These are phyloP conservation scores for Lagenidium giganteum DNA, from an alignment of 352 stramenopile genomes.

Conservation along the genomic window DNA sequence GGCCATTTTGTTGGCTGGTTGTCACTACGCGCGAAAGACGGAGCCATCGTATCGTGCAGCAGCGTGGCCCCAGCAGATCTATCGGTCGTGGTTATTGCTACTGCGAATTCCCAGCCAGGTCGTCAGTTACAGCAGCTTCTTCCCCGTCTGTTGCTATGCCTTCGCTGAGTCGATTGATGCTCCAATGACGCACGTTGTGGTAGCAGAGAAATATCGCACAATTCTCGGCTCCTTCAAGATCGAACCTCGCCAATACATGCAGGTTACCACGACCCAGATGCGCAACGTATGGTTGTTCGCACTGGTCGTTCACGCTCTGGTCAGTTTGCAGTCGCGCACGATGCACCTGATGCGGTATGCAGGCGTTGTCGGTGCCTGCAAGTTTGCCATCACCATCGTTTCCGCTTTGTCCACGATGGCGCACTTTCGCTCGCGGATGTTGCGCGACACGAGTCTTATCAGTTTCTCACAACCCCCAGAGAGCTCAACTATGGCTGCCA, in stretches of 20 bases:
- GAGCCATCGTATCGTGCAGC: not conserved
- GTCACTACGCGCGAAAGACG: slow-evolving; percentile 14
- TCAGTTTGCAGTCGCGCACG: too few relatives aligned
- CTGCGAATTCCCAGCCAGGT: slow-evolving; percentile 22
- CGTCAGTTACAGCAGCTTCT: slow-evolving; percentile 32
- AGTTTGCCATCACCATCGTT: too few relatives aligned
- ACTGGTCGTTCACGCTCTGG: too few relatives aligned
- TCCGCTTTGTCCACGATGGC: too few relatives aligned
- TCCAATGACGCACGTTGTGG: slow-evolving; percentile 9
- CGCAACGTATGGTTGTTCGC: slow-evolving; percentile 23
- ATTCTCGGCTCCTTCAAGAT: slow-evolving; percentile 7
- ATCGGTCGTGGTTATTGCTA: slow-evolving; percentile 7
- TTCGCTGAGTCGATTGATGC: slow-evolving; percentile 18
- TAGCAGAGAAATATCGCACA: slow-evolving; percentile 7
- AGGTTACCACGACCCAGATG: slow-evolving; percentile 16
- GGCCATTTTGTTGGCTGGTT: slow-evolving; percentile 13
- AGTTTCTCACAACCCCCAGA: too few relatives aligned
- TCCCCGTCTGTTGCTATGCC: slow-evolving; percentile 17
- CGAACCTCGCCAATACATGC: slow-evolving; percentile 2
- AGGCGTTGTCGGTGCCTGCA: too few relatives aligned
- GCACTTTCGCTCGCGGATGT: too few relatives aligned
- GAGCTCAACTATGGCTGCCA: too few relatives aligned
- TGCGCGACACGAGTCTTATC: too few relatives aligned
- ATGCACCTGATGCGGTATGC: too few relatives aligned
- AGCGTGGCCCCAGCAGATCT: not conserved